These are phyloP conservation scores for Pseudocercospora musae DNA, from an alignment of 2,329 filamentous ascomycete genomes.

Conservation along the genomic window DNA sequence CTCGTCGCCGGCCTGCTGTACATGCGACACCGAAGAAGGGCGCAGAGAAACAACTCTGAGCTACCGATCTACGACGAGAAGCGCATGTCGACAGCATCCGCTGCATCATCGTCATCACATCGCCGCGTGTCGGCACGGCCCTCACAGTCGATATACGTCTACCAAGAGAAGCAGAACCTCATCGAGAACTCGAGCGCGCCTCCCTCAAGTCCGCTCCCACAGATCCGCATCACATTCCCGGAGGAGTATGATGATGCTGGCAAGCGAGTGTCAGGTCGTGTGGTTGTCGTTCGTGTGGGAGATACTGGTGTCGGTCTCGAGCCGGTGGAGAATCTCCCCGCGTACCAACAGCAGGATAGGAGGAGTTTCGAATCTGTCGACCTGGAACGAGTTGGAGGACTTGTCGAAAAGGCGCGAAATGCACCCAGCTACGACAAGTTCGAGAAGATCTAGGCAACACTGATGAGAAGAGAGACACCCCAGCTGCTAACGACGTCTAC, in stretches of 20 bases:
- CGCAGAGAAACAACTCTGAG: conserved; percentile 48
- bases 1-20: conserved; percentile 67
- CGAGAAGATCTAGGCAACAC: conserved; percentile 11
- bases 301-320: conserved; percentile 87
- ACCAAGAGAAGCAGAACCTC: conserved; percentile 75
- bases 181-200: conserved; percentile 72
- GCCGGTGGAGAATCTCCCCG: conserved; percentile 75
- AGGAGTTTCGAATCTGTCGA: conserved; percentile 86
- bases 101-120: conserved; percentile 41
- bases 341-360: conserved; percentile 74
- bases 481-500: conserved; percentile 26
- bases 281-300: conserved; percentile 87
- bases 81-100: conserved; percentile 44
- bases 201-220: conserved; percentile 76
- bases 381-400: conserved; percentile 86
- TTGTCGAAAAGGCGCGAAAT: conserved; percentile 73
- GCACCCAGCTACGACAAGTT: conserved; percentile 17
- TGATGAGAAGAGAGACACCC: conserved; percentile 9
- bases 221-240: conserved; percentile 98
- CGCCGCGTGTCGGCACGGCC: conserved; percentile 57
- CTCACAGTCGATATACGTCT: conserved; percentile 68
- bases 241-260: conserved; percentile 85
- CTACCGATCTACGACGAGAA: conserved; percentile 70
- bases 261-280: conserved; percentile 76
- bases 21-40: conserved; percentile 63